Base-by-base conservation (phyloP, 2,329 filamentous ascomycete genomes). In the Aspergillus brasiliensis region DNA sequence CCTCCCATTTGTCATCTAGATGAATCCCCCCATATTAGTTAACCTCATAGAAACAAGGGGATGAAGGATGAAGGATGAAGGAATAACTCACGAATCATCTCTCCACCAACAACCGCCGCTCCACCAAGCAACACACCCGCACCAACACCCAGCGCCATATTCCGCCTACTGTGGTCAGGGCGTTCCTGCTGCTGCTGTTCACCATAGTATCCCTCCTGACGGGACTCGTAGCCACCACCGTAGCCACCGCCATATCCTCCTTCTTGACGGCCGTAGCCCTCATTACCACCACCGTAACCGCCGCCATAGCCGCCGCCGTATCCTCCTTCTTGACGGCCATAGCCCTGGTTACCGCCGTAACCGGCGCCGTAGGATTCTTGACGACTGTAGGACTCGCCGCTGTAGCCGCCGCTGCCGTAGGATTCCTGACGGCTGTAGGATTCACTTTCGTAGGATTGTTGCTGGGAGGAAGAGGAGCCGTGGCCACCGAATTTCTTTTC, bases 31-130 rank as follows among this genome's bases (percentile, higher is more conserved):
- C 21, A 21, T 3, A 13, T 21, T 13, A 13, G 21, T 21, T 13
- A 19, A 15, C 13, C 15, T 5, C 37, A n/a, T 40, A 59, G 37
- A 42, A 34, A 38, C 38, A 37, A 42, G 31, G 44, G 27, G 38
- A 52, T 46, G 49, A 51, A 49, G 47, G 19, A 51, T 19, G 49
- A 27, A 51, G 34, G 34, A 19, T 21, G 38, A 56, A 49, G 44
- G 42, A 27, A 62, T 42, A 38, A 70, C 73, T 56, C 65, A 77
- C 76, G 69, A 31, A 79, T 73, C 67, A 80, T 73, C 55, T 79
- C 71, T 5, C 77, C 78, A 58, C 81, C 80, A 60, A 80, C 64
- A 55, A 81, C 58, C 46, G 78, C 80, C 56, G 79, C 79, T 15
- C 77, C 80, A 8, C 46, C 46, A 27, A 28, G 13, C 3, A 75